Conservation (phyloP, 2,329 filamentous ascomycete genomes). For the Rachicladosporium sp. region DNA sequence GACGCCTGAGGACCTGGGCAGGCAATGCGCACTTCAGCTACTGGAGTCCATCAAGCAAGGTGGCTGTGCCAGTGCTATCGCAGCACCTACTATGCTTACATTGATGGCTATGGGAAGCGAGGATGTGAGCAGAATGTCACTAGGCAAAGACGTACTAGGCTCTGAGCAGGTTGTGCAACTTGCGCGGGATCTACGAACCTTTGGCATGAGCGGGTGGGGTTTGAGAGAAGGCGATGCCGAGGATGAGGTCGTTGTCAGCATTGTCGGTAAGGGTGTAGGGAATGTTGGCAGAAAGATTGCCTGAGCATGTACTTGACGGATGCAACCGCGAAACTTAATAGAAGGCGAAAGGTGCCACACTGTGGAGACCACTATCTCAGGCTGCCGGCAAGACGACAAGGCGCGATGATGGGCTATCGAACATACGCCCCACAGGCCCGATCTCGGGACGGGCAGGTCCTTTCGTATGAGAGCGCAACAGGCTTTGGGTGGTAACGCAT, state of each 20-base stretch:
- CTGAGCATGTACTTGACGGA: conserved; percentile 10
- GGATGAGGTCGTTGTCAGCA: conserved; percentile 68
- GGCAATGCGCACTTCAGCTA: conserved; percentile 76
- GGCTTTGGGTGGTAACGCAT: no score
- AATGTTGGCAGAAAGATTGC: conserved; percentile 89
- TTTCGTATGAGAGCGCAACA: no score
- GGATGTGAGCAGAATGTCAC: conserved; percentile 74
- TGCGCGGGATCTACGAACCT: conserved; percentile 74
- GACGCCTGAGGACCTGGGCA: conserved; percentile 82
- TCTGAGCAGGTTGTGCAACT: conserved; percentile 69
- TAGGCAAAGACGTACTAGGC: conserved; percentile 71
- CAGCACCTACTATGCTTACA: conserved; percentile 62
- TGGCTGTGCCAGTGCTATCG: conserved; percentile 64
- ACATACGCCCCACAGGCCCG: no score
- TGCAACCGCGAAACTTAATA: no score
- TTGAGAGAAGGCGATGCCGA: conserved; percentile 57
- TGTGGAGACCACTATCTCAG: no score
- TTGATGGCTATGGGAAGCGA: conserved; percentile 98
- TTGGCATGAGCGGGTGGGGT: conserved; percentile 85
- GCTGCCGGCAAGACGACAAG: no score
- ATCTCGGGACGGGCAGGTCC: no score
- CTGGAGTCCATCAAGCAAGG: conserved; percentile 71
- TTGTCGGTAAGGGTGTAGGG: conserved; percentile 85
- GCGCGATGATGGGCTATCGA: no score
- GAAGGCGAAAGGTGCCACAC: no score